phyloP scores from a whole-genome alignment of 2,329 filamentous ascomycete species.

The Penicillium sp. region DNA sequence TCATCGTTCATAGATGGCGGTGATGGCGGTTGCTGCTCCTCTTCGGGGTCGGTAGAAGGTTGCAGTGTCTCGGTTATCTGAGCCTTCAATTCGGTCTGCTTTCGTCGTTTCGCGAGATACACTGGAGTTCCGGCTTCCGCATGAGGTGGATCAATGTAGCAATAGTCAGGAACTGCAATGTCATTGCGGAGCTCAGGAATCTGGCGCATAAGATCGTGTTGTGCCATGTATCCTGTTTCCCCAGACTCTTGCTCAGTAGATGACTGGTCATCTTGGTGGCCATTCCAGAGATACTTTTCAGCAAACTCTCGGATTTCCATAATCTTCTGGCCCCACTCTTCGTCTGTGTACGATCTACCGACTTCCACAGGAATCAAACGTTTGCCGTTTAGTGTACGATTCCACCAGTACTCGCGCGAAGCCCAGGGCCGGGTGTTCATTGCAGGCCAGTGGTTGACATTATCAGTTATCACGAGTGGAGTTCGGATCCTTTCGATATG shows the following conservation, averaged over 20 bases:
- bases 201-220: slow-evolving; percentile 83
- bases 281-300: slow-evolving; percentile 55
- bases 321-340: slow-evolving; percentile 79
- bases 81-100: slow-evolving; percentile 22
- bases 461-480: slow-evolving; percentile 69
- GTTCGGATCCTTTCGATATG: slow-evolving; percentile 53
- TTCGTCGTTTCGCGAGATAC: slow-evolving; percentile 35
- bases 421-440: slow-evolving; percentile 68
- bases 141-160: slow-evolving; percentile 68
- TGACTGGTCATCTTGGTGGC: background rate
- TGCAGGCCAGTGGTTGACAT: slow-evolving; percentile 75
- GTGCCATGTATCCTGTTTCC: slow-evolving; percentile 77
- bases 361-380: slow-evolving; percentile 84
- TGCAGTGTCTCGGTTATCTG: background rate
- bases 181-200: slow-evolving; percentile 75
- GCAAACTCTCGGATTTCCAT: slow-evolving; percentile 74
- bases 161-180: slow-evolving; percentile 79
- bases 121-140: slow-evolving; percentile 52
- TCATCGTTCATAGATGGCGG: background rate
- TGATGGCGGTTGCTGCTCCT: slow-evolving; percentile 23
- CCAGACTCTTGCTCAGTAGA: background rate
- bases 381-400: slow-evolving; percentile 71
- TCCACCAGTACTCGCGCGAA: slow-evolving; percentile 70
- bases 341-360: slow-evolving; percentile 83
- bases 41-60: slow-evolving; percentile 16